Conservation (phyloP, 2,329 filamentous ascomycete genomes). For the Neoscytalidium dimidiatum region DNA sequence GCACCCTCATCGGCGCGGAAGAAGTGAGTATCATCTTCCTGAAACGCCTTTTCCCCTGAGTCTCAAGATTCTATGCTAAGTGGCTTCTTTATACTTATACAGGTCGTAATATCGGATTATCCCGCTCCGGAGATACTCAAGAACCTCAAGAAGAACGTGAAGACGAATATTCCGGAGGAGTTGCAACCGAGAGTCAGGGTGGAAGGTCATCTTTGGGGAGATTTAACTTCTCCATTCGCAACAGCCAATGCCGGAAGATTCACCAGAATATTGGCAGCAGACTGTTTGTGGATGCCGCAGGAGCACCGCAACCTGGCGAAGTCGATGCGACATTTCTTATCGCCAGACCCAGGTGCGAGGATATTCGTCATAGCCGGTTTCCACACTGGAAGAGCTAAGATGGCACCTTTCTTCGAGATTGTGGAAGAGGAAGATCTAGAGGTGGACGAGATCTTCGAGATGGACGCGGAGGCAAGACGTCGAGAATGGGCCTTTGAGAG, state of each 20-base stretch:
- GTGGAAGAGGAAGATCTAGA: conserved; percentile 54
- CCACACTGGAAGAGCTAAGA: conserved; percentile 68
- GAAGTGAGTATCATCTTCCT: conserved; percentile 33
- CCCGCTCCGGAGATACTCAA: conserved; percentile 61
- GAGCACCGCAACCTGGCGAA: conserved; percentile 67
- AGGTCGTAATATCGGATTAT: conserved; percentile 68
- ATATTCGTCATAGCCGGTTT: conserved; percentile 71
- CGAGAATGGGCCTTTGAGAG: conserved; percentile 58
- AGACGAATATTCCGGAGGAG: conserved; percentile 49
- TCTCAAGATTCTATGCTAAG: conserved; percentile 34
- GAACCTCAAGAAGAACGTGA: conserved; percentile 61
- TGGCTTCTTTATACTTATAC: conserved; percentile 22
- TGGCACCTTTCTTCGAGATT: conserved; percentile 65
- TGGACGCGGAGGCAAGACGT: conserved; percentile 65
- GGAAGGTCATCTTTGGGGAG: conserved; percentile 67
- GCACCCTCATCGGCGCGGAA: conserved; percentile 46
- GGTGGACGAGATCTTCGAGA: conserved; percentile 68
- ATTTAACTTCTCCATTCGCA: conserved; percentile 47
- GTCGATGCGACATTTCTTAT: conserved; percentile 66
- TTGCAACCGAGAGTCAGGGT: conserved; percentile 47
- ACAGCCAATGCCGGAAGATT: conserved; percentile 46
- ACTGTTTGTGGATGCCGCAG: conserved; percentile 75
- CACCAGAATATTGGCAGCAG: conserved; percentile 67
- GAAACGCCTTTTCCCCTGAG: background rate
- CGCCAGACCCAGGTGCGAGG: conserved; percentile 45